Base-by-base conservation (phyloP, 2,329 filamentous ascomycete species). In the Trichophyton schoenleinii region DNA sequence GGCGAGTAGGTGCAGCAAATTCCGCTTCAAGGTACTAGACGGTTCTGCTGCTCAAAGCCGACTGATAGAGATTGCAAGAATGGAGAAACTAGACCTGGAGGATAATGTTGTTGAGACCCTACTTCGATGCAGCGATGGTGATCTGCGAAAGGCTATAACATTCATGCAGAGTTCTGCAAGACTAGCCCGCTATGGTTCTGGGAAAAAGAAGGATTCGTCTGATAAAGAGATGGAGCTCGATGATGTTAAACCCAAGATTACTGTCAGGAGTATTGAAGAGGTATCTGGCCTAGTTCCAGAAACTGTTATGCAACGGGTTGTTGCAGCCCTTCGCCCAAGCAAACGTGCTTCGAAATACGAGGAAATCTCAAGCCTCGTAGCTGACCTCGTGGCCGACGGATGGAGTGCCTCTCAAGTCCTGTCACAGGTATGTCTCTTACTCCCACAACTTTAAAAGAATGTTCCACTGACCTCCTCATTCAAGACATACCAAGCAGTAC, bases 21-120 rank as follows among this genome's bases (percentile, higher is more conserved):
- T 99, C 73, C 82, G 94, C 36, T 99, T 99, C 82, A 99, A 99
- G 83, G 89, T 88, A 65, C 78, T 99, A 65, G 92, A 96, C 72
- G 87, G 91, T 69, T 84, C 83, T 6, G 95, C 95, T 70, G 90
- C 94, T 6, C 86, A 85, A 68, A 83, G 81, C 69, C 80, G 95
- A 60, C 77, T 99, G 11, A 83, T 87, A 68, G 84, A 91, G 60
- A 99, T 99, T 74, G 91, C 94, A 0, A 76, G 79, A 60, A 80
- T 85, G 52, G 94, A 99, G 73, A 84, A 84, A 0, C 87, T 99
- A 3, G 77, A 73, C 46, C 75, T 96, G 36, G 89, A 90, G 64
- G 80, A 86, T 8, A 91, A 90, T 0, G 91, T 90, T 0, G 78
- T 94, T 18, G 88, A 95, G 66, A 86, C 89, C 36, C 77, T 99